Conservation (phyloP, 73 alveolate species). For the Paramecium biaurelia region DNA sequence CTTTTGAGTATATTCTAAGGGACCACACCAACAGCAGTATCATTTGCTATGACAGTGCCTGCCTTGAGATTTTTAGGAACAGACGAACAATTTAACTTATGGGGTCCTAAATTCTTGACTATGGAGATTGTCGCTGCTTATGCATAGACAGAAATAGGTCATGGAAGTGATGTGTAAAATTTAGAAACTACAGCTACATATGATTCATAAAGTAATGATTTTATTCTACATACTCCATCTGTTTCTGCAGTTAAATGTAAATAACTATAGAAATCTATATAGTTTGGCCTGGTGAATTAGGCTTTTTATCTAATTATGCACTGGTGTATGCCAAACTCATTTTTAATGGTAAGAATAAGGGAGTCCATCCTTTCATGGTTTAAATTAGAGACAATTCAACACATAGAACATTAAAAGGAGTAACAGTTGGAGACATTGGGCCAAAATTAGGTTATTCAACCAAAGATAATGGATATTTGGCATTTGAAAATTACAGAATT, state of each 20-base stretch:
- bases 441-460: constrained; percentile 83
- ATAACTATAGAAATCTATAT: not conserved
- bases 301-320: constrained; percentile 75
- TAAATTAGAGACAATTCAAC: constrained; percentile 79
- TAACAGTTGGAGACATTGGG: constrained; percentile 92
- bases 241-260: constrained; percentile 74
- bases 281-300: constrained; percentile 91
- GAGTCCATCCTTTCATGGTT: constrained; percentile 87
- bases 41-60: constrained; percentile 54
- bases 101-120: constrained; percentile 51
- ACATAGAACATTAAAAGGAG: constrained; percentile 78
- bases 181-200: constrained; percentile 80
- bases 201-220: constrained; percentile 73
- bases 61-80: constrained; percentile 58
- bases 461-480: constrained; percentile 84
- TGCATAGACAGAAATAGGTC: constrained; percentile 87
- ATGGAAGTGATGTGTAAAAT: constrained; percentile 84
- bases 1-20: not conserved
- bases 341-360: constrained; percentile 76
- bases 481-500: constrained; percentile 72
- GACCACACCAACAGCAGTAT: constrained; percentile 14
- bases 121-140: constrained; percentile 74
- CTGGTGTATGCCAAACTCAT: constrained; percentile 81
- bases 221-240: constrained; percentile 77
- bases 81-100: constrained; percentile 36